Percentiles rank a stretch among this genome's conserved stretches.
phyloP scores from a whole-genome alignment of 2,329 filamentous ascomycete species.

The Neofusicoccum kwambonambiense region DNA sequence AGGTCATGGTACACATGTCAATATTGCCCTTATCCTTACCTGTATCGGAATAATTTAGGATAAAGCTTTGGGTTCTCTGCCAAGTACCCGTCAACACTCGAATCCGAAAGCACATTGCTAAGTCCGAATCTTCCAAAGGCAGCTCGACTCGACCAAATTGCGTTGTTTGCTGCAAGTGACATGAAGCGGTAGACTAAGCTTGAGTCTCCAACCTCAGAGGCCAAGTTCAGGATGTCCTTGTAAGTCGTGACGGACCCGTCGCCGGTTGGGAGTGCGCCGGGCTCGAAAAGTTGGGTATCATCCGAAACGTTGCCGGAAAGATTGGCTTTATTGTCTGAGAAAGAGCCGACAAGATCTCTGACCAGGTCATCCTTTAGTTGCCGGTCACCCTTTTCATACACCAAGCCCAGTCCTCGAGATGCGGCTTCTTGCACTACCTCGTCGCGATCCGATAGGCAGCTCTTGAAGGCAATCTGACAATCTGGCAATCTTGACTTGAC shows the following conservation, averaged over 20 bases:
- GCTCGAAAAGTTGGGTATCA: slow-evolving; percentile 91
- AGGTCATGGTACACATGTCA: slow-evolving; percentile 14
- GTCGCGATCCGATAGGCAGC: slow-evolving; percentile 81
- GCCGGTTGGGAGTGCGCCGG: slow-evolving; percentile 83
- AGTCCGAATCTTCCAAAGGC: slow-evolving; percentile 93
- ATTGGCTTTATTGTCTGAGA: slow-evolving; percentile 72
- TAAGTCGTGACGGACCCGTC: slow-evolving; percentile 93
- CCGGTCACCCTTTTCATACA: slow-evolving; percentile 88
- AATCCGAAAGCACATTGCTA: slow-evolving; percentile 86
- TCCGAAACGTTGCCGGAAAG: slow-evolving; percentile 74
- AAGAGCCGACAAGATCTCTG: slow-evolving; percentile 82
- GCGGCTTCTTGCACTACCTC: slow-evolving; percentile 95
- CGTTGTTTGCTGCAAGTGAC: slow-evolving; percentile 92
- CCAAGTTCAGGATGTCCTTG: slow-evolving; percentile 92
- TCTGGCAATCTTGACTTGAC: slow-evolving; percentile 73
- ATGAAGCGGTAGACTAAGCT: slow-evolving; percentile 98
- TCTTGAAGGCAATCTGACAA: slow-evolving; percentile 84
- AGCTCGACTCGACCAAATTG: slow-evolving; percentile 95
- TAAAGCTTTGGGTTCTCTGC: slow-evolving; percentile 88
- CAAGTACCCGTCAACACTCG: slow-evolving; percentile 65
- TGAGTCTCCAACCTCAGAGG: slow-evolving; percentile 94
- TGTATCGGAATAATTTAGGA: slow-evolving; percentile 89
- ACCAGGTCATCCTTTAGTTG: slow-evolving; percentile 79
- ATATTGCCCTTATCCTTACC: slow-evolving; percentile 35
- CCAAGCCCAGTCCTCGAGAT: slow-evolving; percentile 82